phyloP scores from a whole-genome alignment of 768 basidiomycete genomes.

The Agaricus blazei region DNA sequence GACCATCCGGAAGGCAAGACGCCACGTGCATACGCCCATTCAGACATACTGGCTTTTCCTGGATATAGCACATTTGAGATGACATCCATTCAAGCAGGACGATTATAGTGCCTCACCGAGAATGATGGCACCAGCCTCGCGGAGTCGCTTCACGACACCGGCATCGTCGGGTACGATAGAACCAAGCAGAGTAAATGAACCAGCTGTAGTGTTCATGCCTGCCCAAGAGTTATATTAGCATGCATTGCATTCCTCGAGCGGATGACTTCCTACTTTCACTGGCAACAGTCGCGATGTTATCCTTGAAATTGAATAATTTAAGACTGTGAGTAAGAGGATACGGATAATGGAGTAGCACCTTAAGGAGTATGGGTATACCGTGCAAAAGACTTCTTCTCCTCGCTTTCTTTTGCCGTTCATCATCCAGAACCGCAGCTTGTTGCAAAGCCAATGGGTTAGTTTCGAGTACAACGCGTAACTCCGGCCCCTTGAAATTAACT shows the following conservation, averaged over 20 bases:
- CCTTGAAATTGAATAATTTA: constrained; percentile 20
- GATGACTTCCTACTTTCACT: constrained; percentile 28
- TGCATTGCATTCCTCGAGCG: background rate
- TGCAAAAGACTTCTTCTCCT: constrained; percentile 46
- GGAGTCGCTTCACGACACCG: constrained; percentile 36
- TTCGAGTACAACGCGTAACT: constrained; percentile 55
- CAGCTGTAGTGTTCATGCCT: constrained; percentile 45
- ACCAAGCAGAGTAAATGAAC: constrained; percentile 36
- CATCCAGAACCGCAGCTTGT: constrained; percentile 47
- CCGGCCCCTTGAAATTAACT: constrained; percentile 56
- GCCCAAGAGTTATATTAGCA: background rate
- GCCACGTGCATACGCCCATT: constrained; percentile 47
- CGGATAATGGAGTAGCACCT: constrained; percentile 21
- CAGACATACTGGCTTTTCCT: constrained; percentile 57
- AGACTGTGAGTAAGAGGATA: too few relatives aligned
- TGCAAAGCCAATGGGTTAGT: constrained; percentile 46
- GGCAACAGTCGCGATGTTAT: constrained; percentile 42
- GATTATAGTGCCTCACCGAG: constrained; percentile 24
- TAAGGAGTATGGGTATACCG: constrained; percentile 49
- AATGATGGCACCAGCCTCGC: constrained; percentile 40
- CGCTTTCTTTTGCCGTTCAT: constrained; percentile 28
- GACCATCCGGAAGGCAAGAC: constrained; percentile 50
- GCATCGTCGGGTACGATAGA: constrained; percentile 42
- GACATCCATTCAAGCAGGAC: background rate
- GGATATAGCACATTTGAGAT: background rate